phyloP scores from a whole-genome alignment of 1,284 basidiomycete species.

The Boletus holoroseus region DNA sequence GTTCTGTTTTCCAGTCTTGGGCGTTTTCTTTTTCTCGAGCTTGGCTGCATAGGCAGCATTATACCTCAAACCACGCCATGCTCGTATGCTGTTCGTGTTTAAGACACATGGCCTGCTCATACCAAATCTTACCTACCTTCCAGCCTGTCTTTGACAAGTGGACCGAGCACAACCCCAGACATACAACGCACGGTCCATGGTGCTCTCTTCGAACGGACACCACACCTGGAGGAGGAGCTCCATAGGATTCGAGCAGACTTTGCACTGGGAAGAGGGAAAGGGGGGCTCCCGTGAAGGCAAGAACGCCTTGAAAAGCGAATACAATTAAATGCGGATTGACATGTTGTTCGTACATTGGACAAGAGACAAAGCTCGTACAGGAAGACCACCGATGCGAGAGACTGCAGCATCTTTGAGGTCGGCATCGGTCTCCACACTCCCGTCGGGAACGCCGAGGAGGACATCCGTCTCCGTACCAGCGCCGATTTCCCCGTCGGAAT shows the following conservation, averaged over 20 bases:
- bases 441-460: slow-evolving; percentile 73
- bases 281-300: slow-evolving; percentile 50
- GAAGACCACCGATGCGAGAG: slow-evolving; percentile 79
- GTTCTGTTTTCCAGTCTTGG: slow-evolving; percentile 37
- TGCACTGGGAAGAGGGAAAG: slow-evolving; percentile 59
- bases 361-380: slow-evolving; percentile 61
- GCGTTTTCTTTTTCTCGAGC: slow-evolving; percentile 44
- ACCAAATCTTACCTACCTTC: slow-evolving; percentile 51
- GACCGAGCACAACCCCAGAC: slow-evolving; percentile 71
- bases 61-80: slow-evolving; percentile 67
- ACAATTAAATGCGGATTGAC: slow-evolving; percentile 29
- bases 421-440: slow-evolving; percentile 46
- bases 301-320: slow-evolving; percentile 46
- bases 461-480: slow-evolving; percentile 64
- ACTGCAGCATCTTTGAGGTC: slow-evolving; percentile 70
- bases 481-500: slow-evolving; percentile 60
- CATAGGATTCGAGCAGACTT: slow-evolving; percentile 64
- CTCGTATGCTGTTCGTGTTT: slow-evolving; percentile 53
- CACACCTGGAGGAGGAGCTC: slow-evolving; percentile 77
- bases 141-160: slow-evolving; percentile 64
- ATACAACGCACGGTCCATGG: slow-evolving; percentile 74
- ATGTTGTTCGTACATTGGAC: slow-evolving; percentile 34
- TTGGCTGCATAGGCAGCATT: slow-evolving; percentile 70
- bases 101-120: slow-evolving; percentile 8
- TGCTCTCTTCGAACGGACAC: slow-evolving; percentile 79